Conservation (phyloP, 257 asterid species). For the Solanum infundibuliforme region DNA sequence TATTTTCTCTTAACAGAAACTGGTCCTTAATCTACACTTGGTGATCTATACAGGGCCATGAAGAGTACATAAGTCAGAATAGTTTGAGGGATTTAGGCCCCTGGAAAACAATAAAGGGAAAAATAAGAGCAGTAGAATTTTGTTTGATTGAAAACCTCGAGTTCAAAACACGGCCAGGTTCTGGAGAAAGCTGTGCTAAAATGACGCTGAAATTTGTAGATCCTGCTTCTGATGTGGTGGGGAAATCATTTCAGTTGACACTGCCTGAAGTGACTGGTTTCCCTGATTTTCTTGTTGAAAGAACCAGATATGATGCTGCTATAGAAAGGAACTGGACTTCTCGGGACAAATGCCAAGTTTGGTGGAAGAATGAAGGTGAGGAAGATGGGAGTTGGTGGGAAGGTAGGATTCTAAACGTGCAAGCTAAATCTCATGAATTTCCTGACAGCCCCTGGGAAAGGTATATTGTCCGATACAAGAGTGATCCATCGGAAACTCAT, state of each 20-base stretch:
- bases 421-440: slow-evolving; percentile 62
- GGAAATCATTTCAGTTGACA: slow-evolving; percentile 60
- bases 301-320: slow-evolving; percentile 74
- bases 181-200: slow-evolving; percentile 97
- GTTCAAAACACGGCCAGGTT: slow-evolving; percentile 69
- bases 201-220: slow-evolving; percentile 66
- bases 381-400: slow-evolving; percentile 94
- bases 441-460: slow-evolving; percentile 98
- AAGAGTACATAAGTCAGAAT: slow-evolving; percentile 45
- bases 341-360: slow-evolving; percentile 77
- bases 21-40: slow-evolving; percentile 2
- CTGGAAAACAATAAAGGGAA: slow-evolving; percentile 56
- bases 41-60: slow-evolving; percentile 64
- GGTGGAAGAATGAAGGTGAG: slow-evolving; percentile 90
- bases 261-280: slow-evolving; percentile 78
- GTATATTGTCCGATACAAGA: slow-evolving; percentile 69
- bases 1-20: background rate
- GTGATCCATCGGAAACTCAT: slow-evolving; percentile 67
- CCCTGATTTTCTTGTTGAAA: slow-evolving; percentile 93
- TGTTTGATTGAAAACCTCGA: slow-evolving; percentile 71
- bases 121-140: slow-evolving; percentile 69
- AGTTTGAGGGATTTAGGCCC: slow-evolving; percentile 49
- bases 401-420: slow-evolving; percentile 63
- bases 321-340: slow-evolving; percentile 68
- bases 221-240: slow-evolving; percentile 50